Base-by-base conservation (phyloP, 2,329 filamentous ascomycete genomes). In the Fusarium tuaranense region DNA sequence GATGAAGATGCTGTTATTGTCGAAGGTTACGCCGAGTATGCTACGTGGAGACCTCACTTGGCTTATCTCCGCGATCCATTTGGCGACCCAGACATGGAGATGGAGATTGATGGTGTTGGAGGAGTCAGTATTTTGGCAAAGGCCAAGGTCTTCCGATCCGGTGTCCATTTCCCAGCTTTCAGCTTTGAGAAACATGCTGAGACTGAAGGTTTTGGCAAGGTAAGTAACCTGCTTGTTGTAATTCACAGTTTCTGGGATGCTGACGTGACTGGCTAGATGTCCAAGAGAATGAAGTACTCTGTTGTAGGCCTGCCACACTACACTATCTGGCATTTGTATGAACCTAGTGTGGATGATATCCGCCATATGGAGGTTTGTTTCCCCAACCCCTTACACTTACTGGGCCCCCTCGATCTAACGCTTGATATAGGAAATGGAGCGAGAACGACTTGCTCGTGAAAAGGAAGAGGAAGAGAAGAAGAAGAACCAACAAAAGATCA, bases 1-100 rank as follows among this genome's bases (percentile, higher is more conserved):
- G 97, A 99, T 76, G 97, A 99, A 82, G 97, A 99, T 82, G 97
- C 97, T 5, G 97, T 99, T 44, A 99, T 99, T 84, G 97, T 99
- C 6, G 97, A 99, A 84, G 97, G 97, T 20, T 99, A 99, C 81
- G 97, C 97, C 69, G 97, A 99, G 85, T 99, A 99, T 82, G 97
- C 97, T 22, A 99, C 97, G 2, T 99, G 97, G 97, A 90, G 97
- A 75, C 97, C 97, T 48, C 97, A 99, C 88, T 88, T 99, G 80
- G 97, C 97, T 48, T 99, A 99, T 82, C 90, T 99, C 9, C 93
- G 97, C 69, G 97, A 99, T 81, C 97, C 97, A 2, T 98, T 97
- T 79, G 97, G 97, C 44, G 97, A 99, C 81, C 96, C 96, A 22
- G 97, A 99, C 81, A 98, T 98, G 93, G 97, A 99, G 82, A 98